Conservation (phyloP, 441 rosid species). For the Syzygium malaccense region DNA sequence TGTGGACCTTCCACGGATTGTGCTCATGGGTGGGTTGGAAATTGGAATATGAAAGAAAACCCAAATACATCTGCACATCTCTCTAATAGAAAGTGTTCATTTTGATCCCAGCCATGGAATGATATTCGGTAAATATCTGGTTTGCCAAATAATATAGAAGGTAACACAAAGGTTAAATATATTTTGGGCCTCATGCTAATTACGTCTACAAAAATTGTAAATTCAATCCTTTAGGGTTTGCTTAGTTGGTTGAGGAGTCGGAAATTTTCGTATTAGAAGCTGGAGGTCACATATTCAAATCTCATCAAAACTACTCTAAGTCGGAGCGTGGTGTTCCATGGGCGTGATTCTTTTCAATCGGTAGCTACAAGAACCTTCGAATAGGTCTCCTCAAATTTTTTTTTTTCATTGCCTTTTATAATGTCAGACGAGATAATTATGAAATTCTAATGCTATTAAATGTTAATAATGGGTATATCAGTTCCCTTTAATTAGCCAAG, state of each 20-base stretch:
- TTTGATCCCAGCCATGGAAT: fast-evolving
- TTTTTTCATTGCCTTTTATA: neutral
- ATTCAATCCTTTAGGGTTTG: too few relatives aligned
- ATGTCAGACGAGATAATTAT: neutral
- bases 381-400: neutral
- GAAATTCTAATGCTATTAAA: neutral
- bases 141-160: neutral
- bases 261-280: too few relatives aligned
- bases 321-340: too few relatives aligned
- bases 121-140: neutral
- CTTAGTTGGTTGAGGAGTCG: too few relatives aligned
- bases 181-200: neutral
- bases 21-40: neutral
- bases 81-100: neutral
- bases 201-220: too few relatives aligned
- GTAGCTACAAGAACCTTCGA: neutral
- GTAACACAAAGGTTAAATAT: neutral
- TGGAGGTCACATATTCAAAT: too few relatives aligned
- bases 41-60: neutral
- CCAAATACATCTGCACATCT: neutral
- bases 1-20: neutral
- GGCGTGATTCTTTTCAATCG: neutral
- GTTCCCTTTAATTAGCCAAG: neutral
- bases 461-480: neutral
- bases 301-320: too few relatives aligned